Percentiles rank a stretch among this genome's conserved stretches.
Evolutionary conservation across 169 alveolate genomes (phyloP).

Genomic region (Eimeria necatrix): DNA sequence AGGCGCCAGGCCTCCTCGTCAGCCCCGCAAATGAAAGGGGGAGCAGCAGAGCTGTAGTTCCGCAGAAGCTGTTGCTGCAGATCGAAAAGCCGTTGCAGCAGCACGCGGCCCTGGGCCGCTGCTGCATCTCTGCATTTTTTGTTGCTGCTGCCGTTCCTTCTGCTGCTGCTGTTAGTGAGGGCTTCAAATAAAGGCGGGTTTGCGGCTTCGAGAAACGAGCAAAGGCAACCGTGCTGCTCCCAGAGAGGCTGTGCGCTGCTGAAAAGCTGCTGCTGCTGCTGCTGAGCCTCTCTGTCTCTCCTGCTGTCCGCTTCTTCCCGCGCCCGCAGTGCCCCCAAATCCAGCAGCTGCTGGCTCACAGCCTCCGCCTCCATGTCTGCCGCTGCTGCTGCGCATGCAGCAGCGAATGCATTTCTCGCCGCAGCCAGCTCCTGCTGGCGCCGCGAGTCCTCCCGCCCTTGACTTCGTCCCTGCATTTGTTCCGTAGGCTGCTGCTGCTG

Average conservation of each 20-base stretch:
- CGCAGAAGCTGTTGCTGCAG: constrained; percentile 69
- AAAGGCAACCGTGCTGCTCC: constrained; percentile 68
- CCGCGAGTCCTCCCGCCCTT: not conserved
- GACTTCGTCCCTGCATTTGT: not conserved
- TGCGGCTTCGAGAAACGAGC: constrained; percentile 51
- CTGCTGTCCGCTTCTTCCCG: constrained; percentile 26
- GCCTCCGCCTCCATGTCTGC: constrained; percentile 68
- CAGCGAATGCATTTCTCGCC: not conserved
- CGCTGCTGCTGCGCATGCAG: constrained; percentile 66
- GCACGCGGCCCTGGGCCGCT: constrained; percentile 42
- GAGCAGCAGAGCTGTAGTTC: constrained; percentile 33
- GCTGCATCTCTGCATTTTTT: not conserved
- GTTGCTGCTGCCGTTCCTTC: constrained; percentile 42
- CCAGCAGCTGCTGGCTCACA: constrained; percentile 58
- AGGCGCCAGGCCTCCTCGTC: constrained; percentile 45
- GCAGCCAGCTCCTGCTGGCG: constrained; percentile 31
- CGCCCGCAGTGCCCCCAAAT: constrained; percentile 52
- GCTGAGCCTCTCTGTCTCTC: constrained; percentile 17
- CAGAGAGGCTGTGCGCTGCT: constrained; percentile 70
- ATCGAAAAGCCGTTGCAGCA: constrained; percentile 46
- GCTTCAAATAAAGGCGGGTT: constrained; percentile 42
- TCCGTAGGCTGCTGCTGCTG: constrained; percentile 28
- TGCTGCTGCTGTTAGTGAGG: constrained; percentile 60
- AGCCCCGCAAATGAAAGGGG: constrained; percentile 10
- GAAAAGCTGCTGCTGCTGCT: constrained; percentile 64